A percentile compares a stretch with the other conserved stretches of the same genome.
phyloP scores from a whole-genome alignment of 176 grass and related monocot species.

The Oryza australiensis region DNA sequence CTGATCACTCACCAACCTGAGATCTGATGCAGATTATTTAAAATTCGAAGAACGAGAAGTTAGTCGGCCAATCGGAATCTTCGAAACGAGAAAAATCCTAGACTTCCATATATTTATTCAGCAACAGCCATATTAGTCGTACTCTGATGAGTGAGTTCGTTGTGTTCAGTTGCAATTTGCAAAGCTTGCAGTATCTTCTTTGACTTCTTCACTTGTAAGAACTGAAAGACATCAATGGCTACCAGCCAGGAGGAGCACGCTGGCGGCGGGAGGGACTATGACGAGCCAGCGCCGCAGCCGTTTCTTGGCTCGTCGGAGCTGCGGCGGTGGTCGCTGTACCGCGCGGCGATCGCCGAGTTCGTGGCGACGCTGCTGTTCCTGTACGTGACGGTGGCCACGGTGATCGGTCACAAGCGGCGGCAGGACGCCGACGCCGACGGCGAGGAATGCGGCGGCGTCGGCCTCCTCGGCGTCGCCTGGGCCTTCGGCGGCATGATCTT shows the following conservation, averaged over 20 bases:
- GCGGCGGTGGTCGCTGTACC: slow-evolving; percentile 48
- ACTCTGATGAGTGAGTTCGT: no score
- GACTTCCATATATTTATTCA: not conserved
- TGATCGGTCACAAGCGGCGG: slow-evolving; percentile 42
- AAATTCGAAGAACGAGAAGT: slow-evolving; percentile 1
- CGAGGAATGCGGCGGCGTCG: not conserved
- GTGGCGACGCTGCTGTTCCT: slow-evolving; percentile 53
- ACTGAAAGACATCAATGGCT: not conserved
- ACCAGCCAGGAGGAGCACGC: not conserved
- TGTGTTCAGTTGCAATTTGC: no score
- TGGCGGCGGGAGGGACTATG: slow-evolving; percentile 1
- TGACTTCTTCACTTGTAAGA: not conserved
- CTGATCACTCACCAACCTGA: not conserved
- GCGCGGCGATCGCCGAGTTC: slow-evolving; percentile 55
- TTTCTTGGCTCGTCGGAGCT: slow-evolving; percentile 35
- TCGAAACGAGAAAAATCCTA: not conserved
- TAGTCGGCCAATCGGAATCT: slow-evolving; percentile 34
- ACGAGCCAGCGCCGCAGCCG: slow-evolving; percentile 22
- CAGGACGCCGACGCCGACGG: not conserved
- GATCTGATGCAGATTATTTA: slow-evolving; percentile 10
- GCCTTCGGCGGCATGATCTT: no score
- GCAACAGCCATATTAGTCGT: no score
- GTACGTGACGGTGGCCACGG: slow-evolving; percentile 49
- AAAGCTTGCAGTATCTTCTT: not conserved
- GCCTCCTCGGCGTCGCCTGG: no score